Evolutionary conservation across 441 rosid species (phyloP).

Genomic region (Sinapis alba): DNA sequence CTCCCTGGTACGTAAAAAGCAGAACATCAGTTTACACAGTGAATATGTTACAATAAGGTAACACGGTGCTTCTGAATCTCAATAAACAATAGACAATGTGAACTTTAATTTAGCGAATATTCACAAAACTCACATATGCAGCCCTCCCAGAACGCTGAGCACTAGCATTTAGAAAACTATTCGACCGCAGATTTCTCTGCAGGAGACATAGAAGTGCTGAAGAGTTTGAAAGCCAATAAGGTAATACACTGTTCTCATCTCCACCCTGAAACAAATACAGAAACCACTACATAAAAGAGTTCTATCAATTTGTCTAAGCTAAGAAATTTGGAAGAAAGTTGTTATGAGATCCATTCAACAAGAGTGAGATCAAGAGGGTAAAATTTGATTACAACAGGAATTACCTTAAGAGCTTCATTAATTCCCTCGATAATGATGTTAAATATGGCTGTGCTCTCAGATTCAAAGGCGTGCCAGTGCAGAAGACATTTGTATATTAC

Average conservation of each 20-base stretch:
- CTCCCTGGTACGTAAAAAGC: conserved; percentile 51
- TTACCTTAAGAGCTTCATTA: conserved; percentile 81
- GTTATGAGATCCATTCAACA: conserved; percentile 6
- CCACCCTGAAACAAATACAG: conserved; percentile 63
- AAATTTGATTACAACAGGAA: conserved; percentile 34
- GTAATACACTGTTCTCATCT: conserved; percentile 68
- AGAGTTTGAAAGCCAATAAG: conserved; percentile 94
- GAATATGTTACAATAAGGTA: background rate
- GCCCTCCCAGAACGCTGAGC: conserved; percentile 77
- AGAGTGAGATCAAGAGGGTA: conserved; percentile 16
- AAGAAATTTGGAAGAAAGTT: conserved; percentile 8
- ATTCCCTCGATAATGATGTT: conserved; percentile 89
- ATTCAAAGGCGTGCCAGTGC: conserved; percentile 96
- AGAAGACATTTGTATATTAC: conserved; percentile 88
- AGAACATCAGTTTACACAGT: conserved; percentile 14
- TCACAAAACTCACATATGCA: conserved; percentile 56
- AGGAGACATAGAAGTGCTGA: conserved; percentile 95
- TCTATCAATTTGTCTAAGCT: conserved; percentile 7
- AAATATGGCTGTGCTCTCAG: conserved; percentile 90
- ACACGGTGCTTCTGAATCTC: conserved; percentile 14
- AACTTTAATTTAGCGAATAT: background rate
- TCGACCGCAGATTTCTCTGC: conserved; percentile 85
- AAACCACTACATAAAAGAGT: conserved; percentile 18
- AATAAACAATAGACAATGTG: background rate
- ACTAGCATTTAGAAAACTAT: conserved; percentile 65